These are phyloP conservation scores for Mallotus japonicus DNA, from an alignment of 441 rosid species.

Conservation along the genomic window DNA sequence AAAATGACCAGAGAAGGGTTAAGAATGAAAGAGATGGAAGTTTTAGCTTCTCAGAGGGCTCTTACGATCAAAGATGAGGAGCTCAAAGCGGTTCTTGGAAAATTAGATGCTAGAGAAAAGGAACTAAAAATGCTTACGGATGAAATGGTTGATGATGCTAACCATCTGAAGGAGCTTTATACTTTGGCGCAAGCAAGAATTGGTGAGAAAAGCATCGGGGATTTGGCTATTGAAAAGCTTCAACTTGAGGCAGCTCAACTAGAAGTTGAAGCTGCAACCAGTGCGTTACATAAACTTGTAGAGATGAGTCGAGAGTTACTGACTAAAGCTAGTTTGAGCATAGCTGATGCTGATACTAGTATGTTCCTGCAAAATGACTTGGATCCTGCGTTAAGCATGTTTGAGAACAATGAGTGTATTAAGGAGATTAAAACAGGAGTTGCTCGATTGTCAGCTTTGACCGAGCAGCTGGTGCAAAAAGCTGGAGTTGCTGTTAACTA, in stretches of 20 bases:
- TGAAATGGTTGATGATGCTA: constrained; percentile 56
- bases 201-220: constrained; percentile 59
- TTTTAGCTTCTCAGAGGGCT: constrained; percentile 54
- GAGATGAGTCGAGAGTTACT: constrained; percentile 65
- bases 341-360: constrained; percentile 28
- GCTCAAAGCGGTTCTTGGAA: constrained; percentile 43
- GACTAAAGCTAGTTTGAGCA: constrained; percentile 44
- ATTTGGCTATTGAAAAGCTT: constrained; percentile 72
- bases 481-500: constrained; percentile 43
- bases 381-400: constrained; percentile 19
- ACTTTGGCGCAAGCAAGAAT: constrained; percentile 65
- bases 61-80: constrained; percentile 64
- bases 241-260: constrained; percentile 76
- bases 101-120: constrained; percentile 50
- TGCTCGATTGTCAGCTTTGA: constrained; percentile 49
- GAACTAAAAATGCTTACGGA: constrained; percentile 56
- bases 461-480: constrained; percentile 61
- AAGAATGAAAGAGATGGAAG: constrained; percentile 66
- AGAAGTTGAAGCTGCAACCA: constrained; percentile 77
- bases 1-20: constrained; percentile 52
- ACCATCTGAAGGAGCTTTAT: constrained; percentile 57
- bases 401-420: constrained; percentile 39
- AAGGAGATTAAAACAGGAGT: constrained; percentile 57
- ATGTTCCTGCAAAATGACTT: constrained; percentile 21
- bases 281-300: constrained; percentile 61